Conservation (phyloP, 2,329 filamentous ascomycete species). For the Diplodia seriata region DNA sequence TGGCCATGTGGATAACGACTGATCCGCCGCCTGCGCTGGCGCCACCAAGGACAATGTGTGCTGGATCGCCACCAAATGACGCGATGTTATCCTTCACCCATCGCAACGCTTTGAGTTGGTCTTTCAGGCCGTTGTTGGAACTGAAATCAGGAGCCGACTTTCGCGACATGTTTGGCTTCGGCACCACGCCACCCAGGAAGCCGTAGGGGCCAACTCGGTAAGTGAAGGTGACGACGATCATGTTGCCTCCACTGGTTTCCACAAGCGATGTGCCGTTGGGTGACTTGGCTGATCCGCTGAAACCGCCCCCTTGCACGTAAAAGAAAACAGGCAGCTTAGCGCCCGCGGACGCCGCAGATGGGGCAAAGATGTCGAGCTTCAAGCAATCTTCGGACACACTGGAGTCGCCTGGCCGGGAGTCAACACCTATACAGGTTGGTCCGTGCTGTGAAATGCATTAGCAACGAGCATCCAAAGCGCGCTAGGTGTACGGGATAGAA, state of each 20-base stretch:
- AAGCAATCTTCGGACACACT: conserved; percentile 49
- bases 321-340: conserved; percentile 49
- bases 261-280: conserved; percentile 47
- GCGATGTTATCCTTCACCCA: conserved; percentile 49
- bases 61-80: conserved; percentile 49
- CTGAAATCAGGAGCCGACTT: conserved; percentile 36
- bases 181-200: conserved; percentile 46
- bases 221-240: conserved; percentile 51
- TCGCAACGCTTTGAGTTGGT: conserved; percentile 46
- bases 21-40: conserved; percentile 51
- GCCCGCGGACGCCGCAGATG: conserved; percentile 43
- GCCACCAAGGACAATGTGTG: conserved; percentile 49
- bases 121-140: conserved; percentile 49
- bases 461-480: background rate
- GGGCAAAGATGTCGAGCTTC: conserved; percentile 49
- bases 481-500: background rate
- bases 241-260: conserved; percentile 41
- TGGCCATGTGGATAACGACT: conserved; percentile 47
- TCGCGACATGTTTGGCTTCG: conserved; percentile 33
- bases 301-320: conserved; percentile 52
- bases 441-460: conserved; percentile 20
- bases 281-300: conserved; percentile 46
- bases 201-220: conserved; percentile 51
- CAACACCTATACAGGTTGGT: conserved; percentile 30
- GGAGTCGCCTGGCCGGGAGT: conserved; percentile 1